Conservation (phyloP, 2,329 filamentous ascomycete genomes). For the Fusarium euwallaceae region DNA sequence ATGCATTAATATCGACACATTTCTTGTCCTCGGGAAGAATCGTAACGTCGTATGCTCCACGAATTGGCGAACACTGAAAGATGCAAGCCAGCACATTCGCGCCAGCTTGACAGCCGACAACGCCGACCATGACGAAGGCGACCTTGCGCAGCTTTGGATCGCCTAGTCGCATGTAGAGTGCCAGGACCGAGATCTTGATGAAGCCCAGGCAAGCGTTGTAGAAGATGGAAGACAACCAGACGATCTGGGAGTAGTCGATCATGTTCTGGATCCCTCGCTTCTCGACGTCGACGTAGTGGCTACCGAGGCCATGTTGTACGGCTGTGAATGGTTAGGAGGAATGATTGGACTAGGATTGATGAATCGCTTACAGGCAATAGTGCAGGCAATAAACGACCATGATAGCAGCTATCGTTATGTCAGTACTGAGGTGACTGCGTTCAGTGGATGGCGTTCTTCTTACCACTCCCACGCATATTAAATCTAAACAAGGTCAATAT, state of each 20-base stretch:
- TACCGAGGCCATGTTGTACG: slow-evolving; percentile 28
- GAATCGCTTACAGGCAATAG: slow-evolving; percentile 13
- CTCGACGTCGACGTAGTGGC: slow-evolving; percentile 26
- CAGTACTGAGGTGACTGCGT: background rate
- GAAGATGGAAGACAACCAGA: slow-evolving; percentile 34
- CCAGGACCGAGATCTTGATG: slow-evolving; percentile 34
- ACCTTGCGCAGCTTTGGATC: slow-evolving; percentile 23
- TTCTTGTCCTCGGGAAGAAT: slow-evolving; percentile 11
- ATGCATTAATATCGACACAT: slow-evolving; percentile 31
- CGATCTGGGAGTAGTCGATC: slow-evolving; percentile 32
- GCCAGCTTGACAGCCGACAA: slow-evolving; percentile 28
- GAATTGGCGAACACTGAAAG: slow-evolving; percentile 24
- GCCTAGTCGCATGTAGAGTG: slow-evolving; percentile 28
- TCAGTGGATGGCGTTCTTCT: background rate
- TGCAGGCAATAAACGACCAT: slow-evolving; percentile 29
- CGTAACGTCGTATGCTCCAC: slow-evolving; percentile 18
- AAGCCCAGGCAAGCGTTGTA: slow-evolving; percentile 37
- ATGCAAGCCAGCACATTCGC: slow-evolving; percentile 33
- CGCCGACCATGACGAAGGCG: slow-evolving; percentile 32
- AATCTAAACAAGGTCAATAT: slow-evolving; percentile 16
- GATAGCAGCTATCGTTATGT: slow-evolving; percentile 5
- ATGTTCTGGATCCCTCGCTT: slow-evolving; percentile 26
- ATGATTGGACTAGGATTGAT: rapidly evolving
- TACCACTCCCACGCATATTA: slow-evolving; percentile 33
- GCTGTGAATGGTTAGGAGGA: background rate